Evolutionary conservation across 306 rosid species (phyloP).

Genomic region (Elaeagnus macrophylla): DNA sequence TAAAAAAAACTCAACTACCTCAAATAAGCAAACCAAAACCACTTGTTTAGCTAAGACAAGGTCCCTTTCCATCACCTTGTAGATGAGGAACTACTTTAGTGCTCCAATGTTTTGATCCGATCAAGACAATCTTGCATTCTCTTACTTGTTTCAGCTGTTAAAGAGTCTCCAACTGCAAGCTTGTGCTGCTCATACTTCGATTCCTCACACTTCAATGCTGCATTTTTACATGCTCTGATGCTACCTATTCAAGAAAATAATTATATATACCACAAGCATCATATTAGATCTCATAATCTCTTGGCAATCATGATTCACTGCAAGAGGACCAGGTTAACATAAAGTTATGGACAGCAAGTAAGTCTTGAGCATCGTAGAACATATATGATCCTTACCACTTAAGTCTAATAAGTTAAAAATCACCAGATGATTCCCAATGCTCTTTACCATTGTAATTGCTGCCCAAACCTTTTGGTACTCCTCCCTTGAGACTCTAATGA

Average conservation of each 20-base stretch:
- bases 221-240: constrained; percentile 51
- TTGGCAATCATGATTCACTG: neutral
- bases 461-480: constrained; percentile 70
- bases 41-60: no score
- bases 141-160: constrained; percentile 33
- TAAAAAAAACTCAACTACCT: no score
- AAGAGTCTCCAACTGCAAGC: constrained; percentile 41
- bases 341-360: neutral
- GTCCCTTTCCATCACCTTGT: no score
- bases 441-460: constrained; percentile 64
- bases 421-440: constrained; percentile 49
- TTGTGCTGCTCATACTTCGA: constrained; percentile 66
- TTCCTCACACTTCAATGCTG: constrained; percentile 60
- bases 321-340: neutral
- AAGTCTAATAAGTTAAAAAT: constrained; percentile 43
- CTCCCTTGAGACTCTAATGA: constrained; percentile 62
- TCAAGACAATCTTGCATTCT: constrained; percentile 61
- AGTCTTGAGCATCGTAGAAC: constrained; percentile 41
- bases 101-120: constrained; percentile 53
- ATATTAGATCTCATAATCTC: neutral
- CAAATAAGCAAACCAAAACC: no score
- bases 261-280: neutral
- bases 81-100: constrained; percentile 16
- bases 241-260: constrained; percentile 36
- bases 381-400: no score